These are phyloP conservation scores for Xylaria sp. DNA, from an alignment of 2,329 filamentous ascomycete species.

Conservation along the genomic window DNA sequence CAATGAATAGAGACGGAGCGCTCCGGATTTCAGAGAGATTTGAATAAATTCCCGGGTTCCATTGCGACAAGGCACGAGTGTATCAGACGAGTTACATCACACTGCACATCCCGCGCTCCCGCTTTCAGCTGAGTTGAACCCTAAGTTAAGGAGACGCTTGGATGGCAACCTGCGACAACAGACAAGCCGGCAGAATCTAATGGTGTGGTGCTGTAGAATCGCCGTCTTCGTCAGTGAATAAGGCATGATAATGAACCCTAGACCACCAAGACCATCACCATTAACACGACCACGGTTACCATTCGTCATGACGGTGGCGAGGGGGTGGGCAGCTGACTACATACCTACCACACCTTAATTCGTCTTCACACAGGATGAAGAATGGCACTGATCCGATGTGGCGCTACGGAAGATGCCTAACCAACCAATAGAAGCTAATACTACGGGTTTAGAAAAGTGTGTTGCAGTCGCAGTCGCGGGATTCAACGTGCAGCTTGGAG, in stretches of 20 bases:
- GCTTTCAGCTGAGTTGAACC: slow-evolving; percentile 26
- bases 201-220: slow-evolving; percentile 13
- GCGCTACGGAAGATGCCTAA: slow-evolving; percentile 18
- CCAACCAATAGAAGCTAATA: slow-evolving; percentile 18
- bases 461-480: slow-evolving; percentile 24
- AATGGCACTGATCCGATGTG: slow-evolving; percentile 12
- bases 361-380: slow-evolving; percentile 1
- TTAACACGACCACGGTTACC: slow-evolving; percentile 8
- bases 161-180: slow-evolving; percentile 5
- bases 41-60: background rate
- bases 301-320: background rate
- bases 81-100: slow-evolving; percentile 15
- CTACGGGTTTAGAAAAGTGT: background rate
- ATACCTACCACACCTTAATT: slow-evolving; percentile 19
- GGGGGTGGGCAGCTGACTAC: slow-evolving; percentile 17
- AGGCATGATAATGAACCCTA: slow-evolving; percentile 22
- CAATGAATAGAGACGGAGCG: background rate
- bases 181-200: slow-evolving; percentile 12
- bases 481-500: slow-evolving; percentile 29
- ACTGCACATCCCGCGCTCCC: slow-evolving; percentile 27
- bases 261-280: slow-evolving; percentile 8
- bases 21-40: background rate
- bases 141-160: slow-evolving; percentile 14
- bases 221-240: background rate
- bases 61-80: slow-evolving; percentile 8